Conservation (phyloP, 2,329 filamentous ascomycete genomes). For the Albifimbria verrucaria region DNA sequence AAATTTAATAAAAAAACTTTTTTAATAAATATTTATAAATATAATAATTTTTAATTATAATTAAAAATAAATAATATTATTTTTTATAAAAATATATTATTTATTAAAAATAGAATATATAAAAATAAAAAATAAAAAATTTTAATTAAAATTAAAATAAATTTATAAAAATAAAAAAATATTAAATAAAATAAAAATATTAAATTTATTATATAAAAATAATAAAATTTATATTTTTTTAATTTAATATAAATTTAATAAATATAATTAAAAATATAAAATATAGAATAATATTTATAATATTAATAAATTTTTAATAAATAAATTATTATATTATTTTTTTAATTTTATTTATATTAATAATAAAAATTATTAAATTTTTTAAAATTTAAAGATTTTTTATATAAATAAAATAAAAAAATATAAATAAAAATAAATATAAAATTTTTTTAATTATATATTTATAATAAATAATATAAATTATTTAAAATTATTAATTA, state of each 20-base stretch:
- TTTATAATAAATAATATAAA: too few species aligned
- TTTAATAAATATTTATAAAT: neutral
- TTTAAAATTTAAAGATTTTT: neutral
- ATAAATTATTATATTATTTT: neutral
- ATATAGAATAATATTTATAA: neutral
- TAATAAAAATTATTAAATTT: neutral
- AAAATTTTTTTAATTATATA: neutral
- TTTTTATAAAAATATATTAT: slow-evolving; percentile 4
- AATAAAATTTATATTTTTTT: neutral
- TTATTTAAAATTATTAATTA: too few species aligned
- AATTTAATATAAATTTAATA: neutral
- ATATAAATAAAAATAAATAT: slow-evolving; percentile 1
- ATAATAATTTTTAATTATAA: neutral
- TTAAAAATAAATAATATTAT: slow-evolving; percentile 3
- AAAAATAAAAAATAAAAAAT: too few species aligned
- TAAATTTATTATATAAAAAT: slow-evolving; percentile 1
- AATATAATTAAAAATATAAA: neutral
- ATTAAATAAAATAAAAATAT: slow-evolving; percentile 1
- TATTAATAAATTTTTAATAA: neutral
- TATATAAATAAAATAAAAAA: neutral
- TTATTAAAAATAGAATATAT: neutral
- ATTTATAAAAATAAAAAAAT: neutral
- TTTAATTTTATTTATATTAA: neutral
- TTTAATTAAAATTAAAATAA: too few species aligned
- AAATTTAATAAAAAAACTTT: slow-evolving; percentile 1